Base-by-base conservation (phyloP, 306 rosid species). In the Purshia tridentata region DNA sequence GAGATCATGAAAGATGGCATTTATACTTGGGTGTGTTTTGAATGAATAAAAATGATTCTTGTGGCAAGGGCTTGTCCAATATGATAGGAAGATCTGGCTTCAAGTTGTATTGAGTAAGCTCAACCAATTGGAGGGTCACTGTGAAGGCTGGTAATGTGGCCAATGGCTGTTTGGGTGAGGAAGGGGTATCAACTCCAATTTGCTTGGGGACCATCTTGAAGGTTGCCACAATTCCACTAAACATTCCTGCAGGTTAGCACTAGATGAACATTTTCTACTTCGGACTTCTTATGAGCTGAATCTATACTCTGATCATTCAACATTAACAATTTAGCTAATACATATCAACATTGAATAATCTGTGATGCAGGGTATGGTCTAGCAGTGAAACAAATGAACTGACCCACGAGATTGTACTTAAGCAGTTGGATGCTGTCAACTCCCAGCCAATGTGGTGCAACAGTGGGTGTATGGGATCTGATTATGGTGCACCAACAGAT, bases 1-100 rank as follows among this genome's bases (percentile, higher is more conserved):
- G 45, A 65, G 73, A 46, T 73, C 37, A 60, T 51, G 57, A 57
- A 70, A 57, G 79, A 69, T 49, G 11, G 39, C 2, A 55, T 53
- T 37, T 29, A 48, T 16, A 52, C 14, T 51, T 55, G 63, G 13
- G 74, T 35, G 11, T 37, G 14, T 68, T 6, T 62, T 62, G 22
- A 61, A 61, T 4, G 9, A 9, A 62, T 62, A 48, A 16, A 14
- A 2, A 9, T 55, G 49, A 42, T 29, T 18, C 19, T 1, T 69
- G 52, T 7, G 4, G 74, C 51, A 57, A 22, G 66, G 64, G 10
- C 55, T 52, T 22, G 11, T 44, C 66, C 35, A 20, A 3, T 44
- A 29, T 42, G 44, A 44, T 71, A 4, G 65, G 1, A 20, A 71
- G 14, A 44, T 70, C 56, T 42, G 54, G 66, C 29, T 56, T 6